Conservation (phyloP, 192 early-diverging fungal species). For the Rhizophagus clarus region DNA sequence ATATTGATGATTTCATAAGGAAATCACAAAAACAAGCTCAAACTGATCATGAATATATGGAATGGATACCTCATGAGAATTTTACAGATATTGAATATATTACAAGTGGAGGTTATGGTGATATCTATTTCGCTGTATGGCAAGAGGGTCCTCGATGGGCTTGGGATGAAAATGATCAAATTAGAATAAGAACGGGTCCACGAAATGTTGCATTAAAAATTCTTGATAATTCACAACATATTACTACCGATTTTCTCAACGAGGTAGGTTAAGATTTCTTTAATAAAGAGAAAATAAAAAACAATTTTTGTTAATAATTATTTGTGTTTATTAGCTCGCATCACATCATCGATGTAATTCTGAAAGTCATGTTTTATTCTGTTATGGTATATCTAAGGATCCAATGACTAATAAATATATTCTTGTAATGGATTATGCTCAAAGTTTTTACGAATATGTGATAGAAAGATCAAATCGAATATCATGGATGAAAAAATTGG, state of each 20-base stretch:
- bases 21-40: constrained; percentile 2
- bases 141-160: constrained; percentile 8
- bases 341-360: constrained; percentile 7
- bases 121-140: neutral
- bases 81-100: neutral
- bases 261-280: neutral
- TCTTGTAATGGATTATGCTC: constrained; percentile 3
- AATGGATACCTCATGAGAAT: constrained; percentile 22
- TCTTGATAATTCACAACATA: constrained; percentile 11
- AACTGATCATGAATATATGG: neutral
- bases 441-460: neutral
- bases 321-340: neutral
- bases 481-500: constrained; percentile 14
- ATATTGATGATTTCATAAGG: constrained; percentile 14
- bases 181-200: neutral
- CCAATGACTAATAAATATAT: constrained; percentile 16
- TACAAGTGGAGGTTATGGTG: neutral
- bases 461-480: neutral
- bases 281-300: no score
- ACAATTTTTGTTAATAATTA: no score
- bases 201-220: constrained; percentile 12
- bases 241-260: constrained; percentile 13
- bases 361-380: neutral
- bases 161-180: neutral
- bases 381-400: constrained; percentile 22